Conservation (phyloP, 768 basidiomycete genomes). For the Termitomyces sp. region DNA sequence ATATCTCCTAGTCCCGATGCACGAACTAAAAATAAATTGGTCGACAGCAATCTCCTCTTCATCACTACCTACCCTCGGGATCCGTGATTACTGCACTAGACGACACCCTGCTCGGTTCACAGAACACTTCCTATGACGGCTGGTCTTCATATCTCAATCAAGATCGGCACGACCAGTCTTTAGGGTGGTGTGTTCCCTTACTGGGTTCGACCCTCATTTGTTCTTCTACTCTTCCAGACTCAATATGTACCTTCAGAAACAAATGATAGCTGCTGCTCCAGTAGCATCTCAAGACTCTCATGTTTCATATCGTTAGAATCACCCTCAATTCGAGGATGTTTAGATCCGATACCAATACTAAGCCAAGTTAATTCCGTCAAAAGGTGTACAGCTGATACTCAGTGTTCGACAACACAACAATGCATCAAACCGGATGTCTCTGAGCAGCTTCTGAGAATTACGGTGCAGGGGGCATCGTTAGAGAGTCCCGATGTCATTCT, state of each 20-base stretch:
- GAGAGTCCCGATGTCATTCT: conserved; percentile 40
- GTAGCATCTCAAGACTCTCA: conserved; percentile 14
- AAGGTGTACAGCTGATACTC: conserved; percentile 34
- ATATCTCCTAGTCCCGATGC: background rate
- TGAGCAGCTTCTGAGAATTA: conserved; percentile 53
- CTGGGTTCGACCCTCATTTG: conserved; percentile 8
- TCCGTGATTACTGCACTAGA: conserved; percentile 61
- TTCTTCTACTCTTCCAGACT: conserved; percentile 22
- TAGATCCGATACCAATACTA: conserved; percentile 54
- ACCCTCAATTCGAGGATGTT: conserved; percentile 33
- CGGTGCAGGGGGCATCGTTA: conserved; percentile 23
- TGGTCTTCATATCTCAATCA: conserved; percentile 44
- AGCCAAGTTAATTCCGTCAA: conserved; percentile 19
- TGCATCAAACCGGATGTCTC: conserved; percentile 51
- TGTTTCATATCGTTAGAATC: conserved; percentile 39
- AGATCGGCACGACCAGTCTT: conserved; percentile 8
- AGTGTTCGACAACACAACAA: conserved; percentile 23
- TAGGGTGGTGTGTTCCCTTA: conserved; percentile 60
- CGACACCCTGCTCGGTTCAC: conserved; percentile 42
- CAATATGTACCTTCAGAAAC: background rate
- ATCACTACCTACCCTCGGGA: conserved; percentile 48
- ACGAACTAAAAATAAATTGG: background rate
- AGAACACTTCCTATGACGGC: conserved; percentile 20
- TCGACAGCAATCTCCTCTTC: conserved; percentile 54
- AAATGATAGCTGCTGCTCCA: conserved; percentile 3